A percentile compares a stretch with the other conserved stretches of the same genome.
Evolutionary conservation across 2,329 filamentous ascomycete genomes (phyloP).

Genomic region (Proliferodiscus dingleyae): DNA sequence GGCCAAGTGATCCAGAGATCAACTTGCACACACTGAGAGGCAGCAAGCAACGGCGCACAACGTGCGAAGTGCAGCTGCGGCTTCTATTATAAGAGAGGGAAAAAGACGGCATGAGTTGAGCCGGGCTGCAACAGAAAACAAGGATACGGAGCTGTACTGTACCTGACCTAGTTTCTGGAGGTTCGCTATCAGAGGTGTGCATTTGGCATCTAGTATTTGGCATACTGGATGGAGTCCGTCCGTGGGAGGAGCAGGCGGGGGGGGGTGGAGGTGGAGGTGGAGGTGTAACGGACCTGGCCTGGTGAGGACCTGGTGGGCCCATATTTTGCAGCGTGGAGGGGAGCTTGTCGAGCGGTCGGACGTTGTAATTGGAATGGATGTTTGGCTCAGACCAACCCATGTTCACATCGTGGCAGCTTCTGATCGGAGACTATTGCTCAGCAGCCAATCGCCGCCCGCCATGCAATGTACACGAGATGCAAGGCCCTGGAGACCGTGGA

Average conservation of each 20-base stretch:
- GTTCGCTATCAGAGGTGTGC: constrained; percentile 7
- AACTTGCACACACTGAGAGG: constrained; percentile 19
- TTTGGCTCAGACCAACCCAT: no score
- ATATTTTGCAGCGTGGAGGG: no score
- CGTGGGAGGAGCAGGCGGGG: not conserved
- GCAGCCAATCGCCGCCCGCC: no score
- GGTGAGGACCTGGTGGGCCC: no score
- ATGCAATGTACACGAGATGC: no score
- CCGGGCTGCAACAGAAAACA: constrained; percentile 19
- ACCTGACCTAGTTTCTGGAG: no score
- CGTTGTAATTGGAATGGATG: no score
- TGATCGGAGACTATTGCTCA: no score
- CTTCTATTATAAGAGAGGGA: constrained; percentile 18
- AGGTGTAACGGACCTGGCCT: no score
- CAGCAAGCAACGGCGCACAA: constrained; percentile 19
- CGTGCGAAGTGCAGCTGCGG: constrained; percentile 16
- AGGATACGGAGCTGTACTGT: not conserved
- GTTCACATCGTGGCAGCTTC: no score
- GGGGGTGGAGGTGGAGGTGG: not conserved
- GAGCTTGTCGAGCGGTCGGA: no score
- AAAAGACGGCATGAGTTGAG: constrained; percentile 14
- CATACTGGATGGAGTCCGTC: constrained; percentile 8
- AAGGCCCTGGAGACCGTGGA: no score
- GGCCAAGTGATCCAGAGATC: constrained; percentile 24
- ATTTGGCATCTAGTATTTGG: constrained; percentile 17